Conservation (phyloP, 768 basidiomycete species). For the Termitomyces eurrhizus region DNA sequence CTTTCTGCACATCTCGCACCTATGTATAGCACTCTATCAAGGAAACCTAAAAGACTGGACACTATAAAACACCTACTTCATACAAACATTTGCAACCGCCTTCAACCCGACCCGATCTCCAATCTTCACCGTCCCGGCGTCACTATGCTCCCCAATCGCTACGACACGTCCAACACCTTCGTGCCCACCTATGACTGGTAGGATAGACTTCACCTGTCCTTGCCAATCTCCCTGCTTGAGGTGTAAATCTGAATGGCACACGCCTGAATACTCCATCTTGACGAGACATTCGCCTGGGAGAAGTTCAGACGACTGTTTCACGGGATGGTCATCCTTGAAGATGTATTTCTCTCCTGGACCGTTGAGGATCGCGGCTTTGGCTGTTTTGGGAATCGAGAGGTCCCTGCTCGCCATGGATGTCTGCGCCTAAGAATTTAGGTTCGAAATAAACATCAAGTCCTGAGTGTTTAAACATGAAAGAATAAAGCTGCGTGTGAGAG, state of each 20-base stretch:
- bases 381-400: constrained; percentile 29
- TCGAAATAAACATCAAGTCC: not conserved
- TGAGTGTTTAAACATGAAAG: not conserved
- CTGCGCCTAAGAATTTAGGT: not conserved
- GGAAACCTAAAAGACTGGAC: not conserved
- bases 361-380: constrained; percentile 33
- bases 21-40: constrained; percentile 9
- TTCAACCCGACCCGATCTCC: constrained; percentile 82
- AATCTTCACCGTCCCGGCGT: constrained; percentile 45
- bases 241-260: constrained; percentile 77
- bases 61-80: constrained; percentile 23
- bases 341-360: constrained; percentile 25
- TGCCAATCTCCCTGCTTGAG: constrained; percentile 54
- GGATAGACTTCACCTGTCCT: constrained; percentile 34
- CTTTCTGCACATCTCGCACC: constrained; percentile 69
- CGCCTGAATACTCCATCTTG: constrained; percentile 59
- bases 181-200: constrained; percentile 72
- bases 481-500: not conserved
- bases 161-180: constrained; percentile 77
- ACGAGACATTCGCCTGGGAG: constrained; percentile 65
- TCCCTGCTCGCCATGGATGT: not conserved
- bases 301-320: constrained; percentile 53
- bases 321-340: constrained; percentile 43
- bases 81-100: constrained; percentile 47
- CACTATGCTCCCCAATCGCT: constrained; percentile 65